Conservation (phyloP, 257 asterid species). For the Petunia secreta region DNA sequence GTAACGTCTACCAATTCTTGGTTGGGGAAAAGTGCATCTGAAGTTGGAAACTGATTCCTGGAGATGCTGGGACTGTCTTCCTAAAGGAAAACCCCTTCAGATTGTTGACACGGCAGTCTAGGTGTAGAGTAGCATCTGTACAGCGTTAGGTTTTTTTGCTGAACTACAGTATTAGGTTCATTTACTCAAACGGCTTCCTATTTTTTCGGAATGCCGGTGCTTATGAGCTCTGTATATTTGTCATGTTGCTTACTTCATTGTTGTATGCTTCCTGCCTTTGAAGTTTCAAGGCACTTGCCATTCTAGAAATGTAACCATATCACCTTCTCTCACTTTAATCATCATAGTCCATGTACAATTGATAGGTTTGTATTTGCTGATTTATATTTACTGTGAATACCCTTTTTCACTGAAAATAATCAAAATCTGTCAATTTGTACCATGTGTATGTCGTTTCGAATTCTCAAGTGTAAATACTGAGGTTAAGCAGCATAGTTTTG, state of each 20-base stretch:
- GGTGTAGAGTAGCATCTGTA: conserved; percentile 45
- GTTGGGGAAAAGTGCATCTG: conserved; percentile 21
- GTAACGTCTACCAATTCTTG: background rate
- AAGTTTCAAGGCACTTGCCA: conserved; percentile 17
- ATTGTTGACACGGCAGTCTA: conserved; percentile 40
- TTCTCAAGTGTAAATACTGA: background rate
- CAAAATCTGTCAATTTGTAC: background rate
- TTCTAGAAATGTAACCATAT: background rate
- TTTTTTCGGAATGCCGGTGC: conserved; percentile 43
- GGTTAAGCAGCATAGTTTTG: background rate
- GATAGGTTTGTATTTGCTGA: conserved; percentile 15
- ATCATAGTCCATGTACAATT: background rate
- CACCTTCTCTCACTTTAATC: background rate
- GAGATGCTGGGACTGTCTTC: conserved; percentile 20
- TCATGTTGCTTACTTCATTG: conserved; percentile 11
- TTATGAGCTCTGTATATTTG: conserved; percentile 53
- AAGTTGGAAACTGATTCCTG: conserved; percentile 33
- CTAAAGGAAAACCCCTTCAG: conserved; percentile 23
- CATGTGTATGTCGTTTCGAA: background rate
- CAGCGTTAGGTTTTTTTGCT: conserved; percentile 33
- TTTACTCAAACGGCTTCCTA: conserved; percentile 28
- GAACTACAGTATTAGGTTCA: background rate
- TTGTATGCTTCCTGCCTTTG: background rate
- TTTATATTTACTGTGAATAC: conserved; percentile 12
- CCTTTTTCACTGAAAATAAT: background rate